Evolutionary conservation across 2,329 filamentous ascomycete species (phyloP).

Genomic region (Eutypa lata): DNA sequence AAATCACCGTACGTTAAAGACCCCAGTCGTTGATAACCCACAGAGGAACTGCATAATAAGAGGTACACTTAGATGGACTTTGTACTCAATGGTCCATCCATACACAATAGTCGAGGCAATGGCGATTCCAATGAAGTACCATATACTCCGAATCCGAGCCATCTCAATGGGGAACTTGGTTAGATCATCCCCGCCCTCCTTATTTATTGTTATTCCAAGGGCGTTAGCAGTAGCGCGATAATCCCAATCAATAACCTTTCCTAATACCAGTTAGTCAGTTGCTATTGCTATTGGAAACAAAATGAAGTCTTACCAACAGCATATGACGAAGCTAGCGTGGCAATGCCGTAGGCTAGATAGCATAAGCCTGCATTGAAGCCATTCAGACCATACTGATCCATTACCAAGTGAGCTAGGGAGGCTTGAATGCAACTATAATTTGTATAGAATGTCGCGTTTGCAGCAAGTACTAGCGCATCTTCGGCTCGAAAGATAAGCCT

Average conservation of each 20-base stretch:
- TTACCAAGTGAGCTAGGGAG: not conserved
- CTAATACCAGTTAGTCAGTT: not conserved
- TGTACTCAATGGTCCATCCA: not conserved
- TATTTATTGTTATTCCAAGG: constrained; percentile 1
- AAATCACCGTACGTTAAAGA: constrained; percentile 1
- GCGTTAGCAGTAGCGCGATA: not conserved
- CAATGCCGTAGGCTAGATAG: not conserved
- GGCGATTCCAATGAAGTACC: not conserved
- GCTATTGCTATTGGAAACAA: not conserved
- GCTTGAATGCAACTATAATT: not conserved
- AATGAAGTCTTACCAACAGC: constrained; percentile 1
- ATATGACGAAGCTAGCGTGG: not conserved
- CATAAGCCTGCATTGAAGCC: not conserved
- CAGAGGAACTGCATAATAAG: not conserved
- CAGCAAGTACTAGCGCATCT: not conserved
- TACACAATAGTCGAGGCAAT: constrained; percentile 1
- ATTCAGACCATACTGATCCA: not conserved
- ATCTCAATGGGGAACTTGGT: constrained; percentile 1
- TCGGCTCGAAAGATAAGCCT: not conserved
- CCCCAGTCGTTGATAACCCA: not conserved
- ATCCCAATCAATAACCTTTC: constrained; percentile 1
- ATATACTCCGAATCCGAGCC: constrained; percentile 1
- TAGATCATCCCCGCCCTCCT: not conserved
- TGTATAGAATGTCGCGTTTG: not conserved
- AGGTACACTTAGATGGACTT: not conserved